Conservation (phyloP, 106 monocot genomes). For the Triglochin maritima region DNA sequence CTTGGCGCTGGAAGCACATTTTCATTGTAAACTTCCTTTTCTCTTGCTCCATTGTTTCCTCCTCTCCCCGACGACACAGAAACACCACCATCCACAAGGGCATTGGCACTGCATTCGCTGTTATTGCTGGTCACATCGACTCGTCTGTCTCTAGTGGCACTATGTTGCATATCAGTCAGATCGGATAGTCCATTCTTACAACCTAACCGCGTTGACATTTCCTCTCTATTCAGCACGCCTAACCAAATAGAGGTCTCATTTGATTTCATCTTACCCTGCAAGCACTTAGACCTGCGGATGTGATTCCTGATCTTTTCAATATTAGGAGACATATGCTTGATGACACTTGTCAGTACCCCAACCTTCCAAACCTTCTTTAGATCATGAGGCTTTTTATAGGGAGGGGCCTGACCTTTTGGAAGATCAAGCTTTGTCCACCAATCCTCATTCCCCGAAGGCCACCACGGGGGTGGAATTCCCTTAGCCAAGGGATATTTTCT, state of each 20-base stretch:
- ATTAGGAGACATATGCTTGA: constrained; percentile 98
- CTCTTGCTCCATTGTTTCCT: constrained; percentile 7
- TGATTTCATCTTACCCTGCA: constrained; percentile 97
- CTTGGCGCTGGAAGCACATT: constrained; percentile 3
- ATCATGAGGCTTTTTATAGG: constrained; percentile 86
- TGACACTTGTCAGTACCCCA: constrained; percentile 81
- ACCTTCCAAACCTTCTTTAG: constrained; percentile 96
- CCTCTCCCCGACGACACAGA: constrained; percentile 35
- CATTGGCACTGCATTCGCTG: constrained; percentile 46
- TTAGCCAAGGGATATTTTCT: constrained; percentile 83
- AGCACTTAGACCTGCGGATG: constrained; percentile 85
- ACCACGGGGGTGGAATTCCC: constrained; percentile 84
- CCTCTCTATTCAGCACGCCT: constrained; percentile 65
- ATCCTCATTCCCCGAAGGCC: constrained; percentile 85
- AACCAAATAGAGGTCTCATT: constrained; percentile 94
- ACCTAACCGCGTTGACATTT: constrained; percentile 23
- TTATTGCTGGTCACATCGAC: constrained; percentile 48
- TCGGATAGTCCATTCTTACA: constrained; percentile 44
- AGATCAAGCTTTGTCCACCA: constrained; percentile 72
- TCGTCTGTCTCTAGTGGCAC: constrained; percentile 29
- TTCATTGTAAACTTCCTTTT: constrained; percentile 5
- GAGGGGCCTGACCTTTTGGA: constrained; percentile 14
- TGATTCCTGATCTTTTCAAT: constrained; percentile 70
- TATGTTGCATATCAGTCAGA: constrained; percentile 36
- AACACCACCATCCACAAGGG: constrained; percentile 31